Evolutionary conservation across 2,329 filamentous ascomycete genomes (phyloP).

Genomic region (Fusarium musae): DNA sequence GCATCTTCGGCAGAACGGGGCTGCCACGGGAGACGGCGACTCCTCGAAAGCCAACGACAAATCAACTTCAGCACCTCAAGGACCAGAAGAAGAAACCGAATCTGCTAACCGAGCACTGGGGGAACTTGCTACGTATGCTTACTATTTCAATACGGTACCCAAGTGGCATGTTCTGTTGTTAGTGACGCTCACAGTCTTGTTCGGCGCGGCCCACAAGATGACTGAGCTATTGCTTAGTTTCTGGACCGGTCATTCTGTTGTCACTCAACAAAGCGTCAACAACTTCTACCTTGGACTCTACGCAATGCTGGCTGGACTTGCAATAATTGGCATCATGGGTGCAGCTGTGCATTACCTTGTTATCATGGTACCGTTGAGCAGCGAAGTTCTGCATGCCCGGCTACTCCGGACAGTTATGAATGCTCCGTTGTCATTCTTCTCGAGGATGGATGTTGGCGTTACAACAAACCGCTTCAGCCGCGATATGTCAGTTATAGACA

Average conservation of each 20-base stretch:
- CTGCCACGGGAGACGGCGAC: not conserved
- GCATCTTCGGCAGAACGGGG: slow-evolving; percentile 4
- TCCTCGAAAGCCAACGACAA: not conserved
- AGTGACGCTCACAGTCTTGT: not conserved
- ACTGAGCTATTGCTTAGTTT: slow-evolving; percentile 27
- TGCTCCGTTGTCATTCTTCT: slow-evolving; percentile 53
- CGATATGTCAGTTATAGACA: slow-evolving; percentile 52
- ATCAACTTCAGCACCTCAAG: not conserved
- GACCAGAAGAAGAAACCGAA: not conserved
- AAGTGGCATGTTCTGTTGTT: slow-evolving; percentile 2
- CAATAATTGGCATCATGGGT: slow-evolving; percentile 6
- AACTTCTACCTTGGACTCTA: slow-evolving; percentile 29
- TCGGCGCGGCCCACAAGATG: slow-evolving; percentile 24
- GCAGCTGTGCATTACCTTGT: slow-evolving; percentile 7
- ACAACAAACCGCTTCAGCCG: slow-evolving; percentile 54
- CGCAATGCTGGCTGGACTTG: slow-evolving; percentile 16
- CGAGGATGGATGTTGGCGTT: slow-evolving; percentile 50
- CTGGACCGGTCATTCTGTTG: slow-evolving; percentile 17
- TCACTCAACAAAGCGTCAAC: slow-evolving; percentile 9
- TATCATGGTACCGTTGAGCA: slow-evolving; percentile 6
- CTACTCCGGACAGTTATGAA: slow-evolving; percentile 13
- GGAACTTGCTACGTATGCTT: slow-evolving; percentile 13
- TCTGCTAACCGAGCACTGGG: not conserved
- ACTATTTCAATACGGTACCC: slow-evolving; percentile 16
- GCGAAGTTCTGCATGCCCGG: slow-evolving; percentile 20